Percentiles rank a stretch among this genome's conserved stretches.
phyloP scores from a whole-genome alignment of 148 eudicot genomes.

The Hydrangea macrophylla region DNA sequence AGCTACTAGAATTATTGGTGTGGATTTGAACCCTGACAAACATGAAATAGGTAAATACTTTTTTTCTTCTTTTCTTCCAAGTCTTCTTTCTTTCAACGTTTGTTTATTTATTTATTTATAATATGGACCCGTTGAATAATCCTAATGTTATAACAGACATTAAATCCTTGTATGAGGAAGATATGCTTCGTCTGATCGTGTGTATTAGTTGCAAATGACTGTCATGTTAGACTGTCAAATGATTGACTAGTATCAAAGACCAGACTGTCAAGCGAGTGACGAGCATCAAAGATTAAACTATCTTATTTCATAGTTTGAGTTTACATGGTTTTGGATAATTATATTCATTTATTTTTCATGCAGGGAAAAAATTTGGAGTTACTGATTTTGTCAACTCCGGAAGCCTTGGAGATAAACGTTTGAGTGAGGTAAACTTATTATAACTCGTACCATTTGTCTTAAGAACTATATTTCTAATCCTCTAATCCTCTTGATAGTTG shows the following conservation, averaged over 20 bases:
- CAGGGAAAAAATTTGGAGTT: constrained; percentile 78
- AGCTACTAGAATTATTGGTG: constrained; percentile 83
- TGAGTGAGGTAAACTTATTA: constrained; percentile 62
- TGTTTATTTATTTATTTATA: background rate
- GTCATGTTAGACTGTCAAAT: background rate
- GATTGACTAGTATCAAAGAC: background rate
- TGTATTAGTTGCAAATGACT: background rate
- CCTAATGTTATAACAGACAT: too few species aligned
- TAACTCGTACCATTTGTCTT: background rate
- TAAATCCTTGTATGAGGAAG: background rate
- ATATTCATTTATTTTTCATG: background rate
- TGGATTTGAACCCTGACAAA: constrained; percentile 76
- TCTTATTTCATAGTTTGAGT: background rate
- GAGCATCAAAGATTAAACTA: too few species aligned
- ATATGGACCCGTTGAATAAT: background rate
- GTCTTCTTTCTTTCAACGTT: background rate
- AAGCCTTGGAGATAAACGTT: constrained; percentile 37
- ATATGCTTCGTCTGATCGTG: background rate
- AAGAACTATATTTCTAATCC: background rate
- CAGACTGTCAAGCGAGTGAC: background rate
- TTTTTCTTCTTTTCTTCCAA: background rate
- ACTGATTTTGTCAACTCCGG: constrained; percentile 71
- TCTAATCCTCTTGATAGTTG: too few species aligned
- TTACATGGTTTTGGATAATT: background rate
- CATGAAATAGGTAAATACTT: constrained; percentile 47